Evolutionary conservation across 2,329 filamentous ascomycete species (phyloP).

Genomic region (Colletotrichum karsti): DNA sequence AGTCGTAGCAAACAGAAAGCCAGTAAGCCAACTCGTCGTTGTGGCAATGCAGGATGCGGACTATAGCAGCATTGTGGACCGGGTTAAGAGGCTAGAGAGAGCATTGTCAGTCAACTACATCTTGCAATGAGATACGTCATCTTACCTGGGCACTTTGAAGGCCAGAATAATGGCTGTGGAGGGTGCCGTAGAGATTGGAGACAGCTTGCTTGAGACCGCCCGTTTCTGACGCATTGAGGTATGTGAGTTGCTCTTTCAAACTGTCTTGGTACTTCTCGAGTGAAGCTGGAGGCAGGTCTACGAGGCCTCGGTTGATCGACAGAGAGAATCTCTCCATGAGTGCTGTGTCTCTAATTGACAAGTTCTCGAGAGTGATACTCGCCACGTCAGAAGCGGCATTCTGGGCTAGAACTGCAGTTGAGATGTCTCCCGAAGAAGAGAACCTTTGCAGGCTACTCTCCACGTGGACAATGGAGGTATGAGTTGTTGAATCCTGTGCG

Average conservation of each 20-base stretch:
- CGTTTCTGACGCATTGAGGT: constrained; percentile 39
- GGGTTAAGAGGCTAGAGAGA: constrained; percentile 63
- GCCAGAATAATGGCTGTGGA: constrained; percentile 38
- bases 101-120: constrained; percentile 19
- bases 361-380: constrained; percentile 51
- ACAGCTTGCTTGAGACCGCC: constrained; percentile 43
- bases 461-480: constrained; percentile 52
- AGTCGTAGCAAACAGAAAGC: constrained; percentile 62
- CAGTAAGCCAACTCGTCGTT: constrained; percentile 48
- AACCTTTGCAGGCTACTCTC: constrained; percentile 61
- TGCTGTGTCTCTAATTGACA: constrained; percentile 56
- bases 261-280: constrained; percentile 16
- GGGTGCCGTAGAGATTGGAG: constrained; percentile 41
- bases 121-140: constrained; percentile 33
- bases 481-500: constrained; percentile 40
- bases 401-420: constrained; percentile 34
- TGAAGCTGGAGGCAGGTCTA: not conserved
- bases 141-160: constrained; percentile 55
- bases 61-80: constrained; percentile 64
- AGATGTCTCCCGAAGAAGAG: constrained; percentile 44
- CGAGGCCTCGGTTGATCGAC: not conserved
- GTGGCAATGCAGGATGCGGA: constrained; percentile 50
- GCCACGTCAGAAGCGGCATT: constrained; percentile 34
- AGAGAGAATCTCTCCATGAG: constrained; percentile 42
- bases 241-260: constrained; percentile 29